Conservation (phyloP, 106 monocot species). For the Phalaenopsis aphrodite region DNA sequence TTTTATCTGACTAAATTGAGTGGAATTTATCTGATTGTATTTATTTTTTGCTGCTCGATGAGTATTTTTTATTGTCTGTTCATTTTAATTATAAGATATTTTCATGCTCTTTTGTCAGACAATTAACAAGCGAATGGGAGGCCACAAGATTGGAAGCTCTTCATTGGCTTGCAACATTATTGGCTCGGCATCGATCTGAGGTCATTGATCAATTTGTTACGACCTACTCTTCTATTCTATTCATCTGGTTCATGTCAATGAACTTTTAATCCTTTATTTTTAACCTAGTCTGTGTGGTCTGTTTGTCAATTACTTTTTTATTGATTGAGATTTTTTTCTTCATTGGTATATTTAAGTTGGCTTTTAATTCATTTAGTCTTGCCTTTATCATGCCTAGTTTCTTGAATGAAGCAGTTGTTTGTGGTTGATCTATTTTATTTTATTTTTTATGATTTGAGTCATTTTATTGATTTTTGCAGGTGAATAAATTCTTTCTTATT, state of each 20-base stretch:
- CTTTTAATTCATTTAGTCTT: neutral
- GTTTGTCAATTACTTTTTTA: neutral
- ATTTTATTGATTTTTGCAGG: neutral
- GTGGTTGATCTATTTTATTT: neutral
- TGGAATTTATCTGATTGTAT: neutral
- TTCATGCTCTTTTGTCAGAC: slow-evolving; percentile 29
- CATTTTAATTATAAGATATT: neutral
- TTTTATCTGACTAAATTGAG: slow-evolving; percentile 3
- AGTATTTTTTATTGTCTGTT: neutral
- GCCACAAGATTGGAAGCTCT: slow-evolving; percentile 88
- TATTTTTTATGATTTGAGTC: neutral
- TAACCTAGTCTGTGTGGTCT: neutral
- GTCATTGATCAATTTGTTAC: slow-evolving; percentile 23
- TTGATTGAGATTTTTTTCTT: neutral
- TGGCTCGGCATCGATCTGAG: slow-evolving; percentile 63
- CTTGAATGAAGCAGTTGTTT: neutral
- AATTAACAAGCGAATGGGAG: slow-evolving; percentile 83
- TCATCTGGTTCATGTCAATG: neutral
- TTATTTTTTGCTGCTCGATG: neutral
- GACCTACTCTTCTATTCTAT: neutral
- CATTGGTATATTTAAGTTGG: neutral
- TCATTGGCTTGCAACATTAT: slow-evolving; percentile 71
- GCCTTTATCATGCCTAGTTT: neutral
- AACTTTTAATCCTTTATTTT: neutral
- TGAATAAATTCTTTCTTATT: neutral